A percentile compares a stretch with the other conserved stretches of the same genome.
These are phyloP conservation scores for Spatholobus suberectus DNA, from an alignment of 306 rosid genomes.

Conservation along the genomic window DNA sequence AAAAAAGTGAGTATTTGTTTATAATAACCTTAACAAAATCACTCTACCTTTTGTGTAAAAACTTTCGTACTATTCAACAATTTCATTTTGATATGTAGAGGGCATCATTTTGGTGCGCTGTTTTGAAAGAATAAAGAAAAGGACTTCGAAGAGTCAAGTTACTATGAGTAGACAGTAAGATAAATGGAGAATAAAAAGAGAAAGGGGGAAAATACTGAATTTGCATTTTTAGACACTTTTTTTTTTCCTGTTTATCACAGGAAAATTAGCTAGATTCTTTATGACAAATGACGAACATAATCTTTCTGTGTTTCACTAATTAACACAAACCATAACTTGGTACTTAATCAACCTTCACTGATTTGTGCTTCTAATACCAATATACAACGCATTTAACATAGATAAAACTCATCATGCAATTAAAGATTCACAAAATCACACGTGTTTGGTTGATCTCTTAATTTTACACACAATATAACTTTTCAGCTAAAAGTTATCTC, in stretches of 20 bases:
- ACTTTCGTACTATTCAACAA: no score
- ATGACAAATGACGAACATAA: no score
- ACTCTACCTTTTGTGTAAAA: no score
- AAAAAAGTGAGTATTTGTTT: no score
- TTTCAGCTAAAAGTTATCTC: background rate
- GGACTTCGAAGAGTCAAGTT: background rate
- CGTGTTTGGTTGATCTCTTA: background rate
- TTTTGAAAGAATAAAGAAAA: background rate
- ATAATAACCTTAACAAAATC: no score
- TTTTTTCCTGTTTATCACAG: background rate
- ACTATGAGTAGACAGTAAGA: background rate
- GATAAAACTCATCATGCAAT: background rate
- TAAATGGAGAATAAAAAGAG: background rate
- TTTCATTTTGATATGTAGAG: no score
- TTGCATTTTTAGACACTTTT: background rate
- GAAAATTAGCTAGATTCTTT: no score
- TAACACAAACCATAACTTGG: no score
- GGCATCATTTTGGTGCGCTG: slow-evolving; percentile 27
- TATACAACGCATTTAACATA: background rate
- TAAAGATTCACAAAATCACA: background rate
- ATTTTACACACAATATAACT: background rate
- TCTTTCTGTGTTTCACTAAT: no score
- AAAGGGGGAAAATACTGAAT: background rate
- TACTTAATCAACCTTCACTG: background rate
- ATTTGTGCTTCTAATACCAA: background rate